Evolutionary conservation across 2,329 filamentous ascomycete genomes (phyloP).

Genomic region (Cyphellophora europaea): DNA sequence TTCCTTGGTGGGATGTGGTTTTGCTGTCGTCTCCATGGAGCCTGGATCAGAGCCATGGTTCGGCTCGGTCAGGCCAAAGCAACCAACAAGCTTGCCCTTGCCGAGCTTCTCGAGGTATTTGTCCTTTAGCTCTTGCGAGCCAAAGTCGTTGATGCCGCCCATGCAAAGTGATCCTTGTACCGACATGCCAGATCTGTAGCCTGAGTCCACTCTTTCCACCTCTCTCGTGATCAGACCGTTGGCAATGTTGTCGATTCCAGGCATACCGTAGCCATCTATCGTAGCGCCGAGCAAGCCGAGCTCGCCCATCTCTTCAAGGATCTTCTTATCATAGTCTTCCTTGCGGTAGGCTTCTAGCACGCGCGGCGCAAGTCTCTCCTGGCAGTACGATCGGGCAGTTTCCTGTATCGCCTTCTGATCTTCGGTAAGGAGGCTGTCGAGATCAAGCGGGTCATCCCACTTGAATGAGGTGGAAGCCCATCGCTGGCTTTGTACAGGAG

Average conservation of each 20-base stretch:
- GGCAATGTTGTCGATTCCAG: conserved; percentile 73
- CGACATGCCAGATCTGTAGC: conserved; percentile 86
- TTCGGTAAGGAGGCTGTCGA: conserved; percentile 69
- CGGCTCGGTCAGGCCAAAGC: conserved; percentile 84
- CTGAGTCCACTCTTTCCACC: conserved; percentile 83
- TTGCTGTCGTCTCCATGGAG: conserved; percentile 82
- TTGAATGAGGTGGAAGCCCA: too few species aligned
- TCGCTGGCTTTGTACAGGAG: too few species aligned
- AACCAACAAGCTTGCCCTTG: conserved; percentile 71
- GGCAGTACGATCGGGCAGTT: conserved; percentile 87
- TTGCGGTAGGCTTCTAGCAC: conserved; percentile 81
- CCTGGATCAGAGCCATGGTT: conserved; percentile 90
- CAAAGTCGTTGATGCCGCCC: conserved; percentile 84
- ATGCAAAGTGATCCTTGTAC: conserved; percentile 90
- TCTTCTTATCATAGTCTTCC: conserved; percentile 76
- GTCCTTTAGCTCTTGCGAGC: conserved; percentile 78
- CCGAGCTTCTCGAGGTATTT: conserved; percentile 72
- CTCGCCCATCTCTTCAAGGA: conserved; percentile 86
- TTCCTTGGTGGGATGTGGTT: conserved; percentile 71
- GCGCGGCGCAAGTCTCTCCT: conserved; percentile 75
- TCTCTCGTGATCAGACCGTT: conserved; percentile 84
- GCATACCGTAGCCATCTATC: conserved; percentile 80
- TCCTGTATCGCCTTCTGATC: conserved; percentile 86
- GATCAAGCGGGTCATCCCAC: conserved; percentile 81
- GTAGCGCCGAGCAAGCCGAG: conserved; percentile 79